Percentiles rank a stretch among this genome's conserved stretches.
Evolutionary conservation across 1,139 yeast genomes (phyloP).

Genomic region (Kurtzmaniella natalensis): DNA sequence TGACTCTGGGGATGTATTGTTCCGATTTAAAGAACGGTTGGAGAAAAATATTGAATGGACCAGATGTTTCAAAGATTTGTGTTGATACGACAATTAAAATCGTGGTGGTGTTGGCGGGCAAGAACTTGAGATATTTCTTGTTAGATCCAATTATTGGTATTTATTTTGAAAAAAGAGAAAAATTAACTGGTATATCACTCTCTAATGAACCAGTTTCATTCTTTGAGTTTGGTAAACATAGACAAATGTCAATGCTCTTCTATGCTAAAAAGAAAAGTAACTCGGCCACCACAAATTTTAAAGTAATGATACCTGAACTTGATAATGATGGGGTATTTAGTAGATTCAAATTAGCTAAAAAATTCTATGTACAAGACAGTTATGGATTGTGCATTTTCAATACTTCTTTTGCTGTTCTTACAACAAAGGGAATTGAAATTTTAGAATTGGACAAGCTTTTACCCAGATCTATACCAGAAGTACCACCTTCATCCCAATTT

Average conservation of each 20-base stretch:
- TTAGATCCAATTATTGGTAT: slow-evolving; percentile 42
- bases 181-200: slow-evolving; percentile 29
- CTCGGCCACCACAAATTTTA: slow-evolving; percentile 46
- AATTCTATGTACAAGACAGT: slow-evolving; percentile 50
- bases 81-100: slow-evolving; percentile 56
- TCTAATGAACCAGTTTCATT: slow-evolving; percentile 40
- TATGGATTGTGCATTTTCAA: slow-evolving; percentile 55
- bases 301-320: slow-evolving; percentile 46
- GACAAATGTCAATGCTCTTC: slow-evolving; percentile 55
- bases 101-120: slow-evolving; percentile 56
- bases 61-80: slow-evolving; percentile 56
- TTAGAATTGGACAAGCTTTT: slow-evolving; percentile 56
- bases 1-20: slow-evolving; percentile 40
- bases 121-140: slow-evolving; percentile 57
- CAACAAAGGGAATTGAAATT: slow-evolving; percentile 66
- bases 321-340: slow-evolving; percentile 49
- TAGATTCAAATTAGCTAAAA: slow-evolving; percentile 45
- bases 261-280: slow-evolving; percentile 48
- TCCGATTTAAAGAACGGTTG: slow-evolving; percentile 51
- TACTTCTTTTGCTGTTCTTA: slow-evolving; percentile 61
- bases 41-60: slow-evolving; percentile 54
- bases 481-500: slow-evolving; percentile 22
- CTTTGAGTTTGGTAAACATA: slow-evolving; percentile 60
- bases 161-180: slow-evolving; percentile 30
- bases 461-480: slow-evolving; percentile 53